Conservation (phyloP, 306 rosid genomes). For the Quercus suber region DNA sequence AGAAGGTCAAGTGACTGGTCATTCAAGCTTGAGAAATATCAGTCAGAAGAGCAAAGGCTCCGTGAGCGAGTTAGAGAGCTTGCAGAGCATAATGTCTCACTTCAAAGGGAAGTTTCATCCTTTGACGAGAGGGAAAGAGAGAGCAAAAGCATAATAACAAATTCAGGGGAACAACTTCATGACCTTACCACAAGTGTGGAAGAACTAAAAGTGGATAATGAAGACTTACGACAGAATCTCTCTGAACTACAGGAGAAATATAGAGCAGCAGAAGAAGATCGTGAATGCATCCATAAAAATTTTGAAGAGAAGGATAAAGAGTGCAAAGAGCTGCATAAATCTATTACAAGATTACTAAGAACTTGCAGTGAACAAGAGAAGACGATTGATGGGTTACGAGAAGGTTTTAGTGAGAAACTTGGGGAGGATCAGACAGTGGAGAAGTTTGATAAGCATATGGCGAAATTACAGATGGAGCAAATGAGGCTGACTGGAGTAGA, state of each 20-base stretch:
- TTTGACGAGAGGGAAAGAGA: constrained; percentile 67
- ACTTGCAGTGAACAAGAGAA: constrained; percentile 91
- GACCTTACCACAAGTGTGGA: constrained; percentile 52
- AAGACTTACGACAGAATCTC: constrained; percentile 49
- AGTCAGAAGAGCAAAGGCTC: constrained; percentile 83
- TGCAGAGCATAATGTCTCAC: constrained; percentile 93
- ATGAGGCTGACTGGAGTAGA: constrained; percentile 81
- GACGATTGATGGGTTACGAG: constrained; percentile 70
- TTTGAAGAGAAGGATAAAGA: constrained; percentile 80
- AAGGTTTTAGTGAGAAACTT: constrained; percentile 48
- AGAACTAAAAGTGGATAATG: constrained; percentile 52
- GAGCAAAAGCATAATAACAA: constrained; percentile 43
- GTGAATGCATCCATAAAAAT: constrained; percentile 50
- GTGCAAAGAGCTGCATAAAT: constrained; percentile 76
- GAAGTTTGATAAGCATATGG: constrained; percentile 49
- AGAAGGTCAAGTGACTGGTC: constrained; percentile 99
- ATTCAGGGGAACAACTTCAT: constrained; percentile 57
- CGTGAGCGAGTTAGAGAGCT: constrained; percentile 98
- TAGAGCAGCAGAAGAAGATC: constrained; percentile 53
- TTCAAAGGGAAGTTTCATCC: constrained; percentile 85
- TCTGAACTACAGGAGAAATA: constrained; percentile 61
- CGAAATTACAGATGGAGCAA: constrained; percentile 76
- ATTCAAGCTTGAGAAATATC: constrained; percentile 80
- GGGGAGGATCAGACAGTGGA: constrained; percentile 44
- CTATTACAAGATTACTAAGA: constrained; percentile 67